phyloP scores from a whole-genome alignment of 768 basidiomycete species.

The Thelephora aurantiotincta region DNA sequence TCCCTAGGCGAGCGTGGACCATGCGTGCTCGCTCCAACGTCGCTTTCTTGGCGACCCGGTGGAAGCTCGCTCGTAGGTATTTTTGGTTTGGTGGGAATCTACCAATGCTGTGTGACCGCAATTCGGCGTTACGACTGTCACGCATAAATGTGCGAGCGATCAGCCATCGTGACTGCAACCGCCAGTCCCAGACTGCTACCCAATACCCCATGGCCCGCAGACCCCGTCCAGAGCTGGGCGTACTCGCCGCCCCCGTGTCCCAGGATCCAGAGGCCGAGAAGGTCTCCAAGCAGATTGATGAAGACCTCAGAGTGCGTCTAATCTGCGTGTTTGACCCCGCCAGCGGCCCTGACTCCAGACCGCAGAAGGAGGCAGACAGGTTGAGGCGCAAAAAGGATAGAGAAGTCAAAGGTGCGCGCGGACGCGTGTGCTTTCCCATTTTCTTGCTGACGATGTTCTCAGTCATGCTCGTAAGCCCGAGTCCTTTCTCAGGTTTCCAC shows the following conservation, averaged over 20 bases:
- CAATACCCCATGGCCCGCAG: not conserved
- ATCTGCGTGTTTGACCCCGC: not conserved
- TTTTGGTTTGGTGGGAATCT: too few species aligned
- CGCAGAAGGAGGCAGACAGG: slow-evolving; percentile 14
- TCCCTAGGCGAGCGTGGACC: too few species aligned
- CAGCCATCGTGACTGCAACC: not conserved
- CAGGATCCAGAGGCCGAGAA: slow-evolving; percentile 10
- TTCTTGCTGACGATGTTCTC: not conserved
- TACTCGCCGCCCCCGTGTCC: not conserved
- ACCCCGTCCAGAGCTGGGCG: not conserved
- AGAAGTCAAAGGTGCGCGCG: slow-evolving; percentile 15
- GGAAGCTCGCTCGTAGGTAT: too few species aligned
- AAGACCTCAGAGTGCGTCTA: slow-evolving; percentile 10
- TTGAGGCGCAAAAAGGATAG: slow-evolving; percentile 8
- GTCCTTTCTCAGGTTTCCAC: too few species aligned
- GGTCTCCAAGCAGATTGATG: slow-evolving; percentile 12
- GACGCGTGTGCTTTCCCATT: not conserved
- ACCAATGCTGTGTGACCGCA: not conserved
- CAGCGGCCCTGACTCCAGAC: not conserved
- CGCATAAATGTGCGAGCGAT: not conserved
- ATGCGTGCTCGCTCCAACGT: too few species aligned
- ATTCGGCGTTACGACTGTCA: not conserved
- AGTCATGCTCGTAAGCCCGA: slow-evolving; percentile 13
- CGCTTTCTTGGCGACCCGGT: too few species aligned
- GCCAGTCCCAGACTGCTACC: not conserved